A percentile compares a stretch with the other conserved stretches of the same genome.
Conservation (phyloP, 139 green algal species). For the Trebouxia sp. region DNA sequence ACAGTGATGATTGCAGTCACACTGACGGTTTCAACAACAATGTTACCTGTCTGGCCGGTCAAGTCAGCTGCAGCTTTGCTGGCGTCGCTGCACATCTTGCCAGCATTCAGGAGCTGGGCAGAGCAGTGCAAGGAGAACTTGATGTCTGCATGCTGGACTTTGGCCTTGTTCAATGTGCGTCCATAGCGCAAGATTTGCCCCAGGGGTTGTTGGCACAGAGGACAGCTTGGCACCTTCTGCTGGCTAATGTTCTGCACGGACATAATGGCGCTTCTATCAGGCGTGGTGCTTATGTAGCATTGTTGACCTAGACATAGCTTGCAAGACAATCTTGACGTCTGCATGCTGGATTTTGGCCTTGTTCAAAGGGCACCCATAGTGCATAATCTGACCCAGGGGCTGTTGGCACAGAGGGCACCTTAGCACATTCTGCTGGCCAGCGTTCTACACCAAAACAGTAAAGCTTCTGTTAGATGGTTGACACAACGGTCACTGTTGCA, state of each 20-base stretch:
- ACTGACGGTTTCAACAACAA: background rate
- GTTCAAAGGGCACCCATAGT: background rate
- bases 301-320: background rate
- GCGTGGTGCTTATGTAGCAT: too few relatives aligned
- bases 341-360: background rate
- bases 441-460: too few relatives aligned
- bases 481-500: too few relatives aligned
- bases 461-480: too few relatives aligned
- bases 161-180: background rate
- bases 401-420: conserved; percentile 5
- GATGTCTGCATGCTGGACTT: background rate
- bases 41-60: background rate
- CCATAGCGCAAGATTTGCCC: background rate
- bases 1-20: background rate
- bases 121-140: background rate
- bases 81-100: background rate
- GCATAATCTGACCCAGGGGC: background rate
- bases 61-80: background rate
- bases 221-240: background rate
- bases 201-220: background rate
- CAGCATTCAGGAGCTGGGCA: background rate
- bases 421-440: background rate
- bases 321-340: background rate
- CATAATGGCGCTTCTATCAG: too few relatives aligned
- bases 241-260: too few relatives aligned